Percentiles rank a stretch among this genome's conserved stretches.
Evolutionary conservation across 768 basidiomycete species (phyloP).

Genomic region (Cystobasidium tubakii): DNA sequence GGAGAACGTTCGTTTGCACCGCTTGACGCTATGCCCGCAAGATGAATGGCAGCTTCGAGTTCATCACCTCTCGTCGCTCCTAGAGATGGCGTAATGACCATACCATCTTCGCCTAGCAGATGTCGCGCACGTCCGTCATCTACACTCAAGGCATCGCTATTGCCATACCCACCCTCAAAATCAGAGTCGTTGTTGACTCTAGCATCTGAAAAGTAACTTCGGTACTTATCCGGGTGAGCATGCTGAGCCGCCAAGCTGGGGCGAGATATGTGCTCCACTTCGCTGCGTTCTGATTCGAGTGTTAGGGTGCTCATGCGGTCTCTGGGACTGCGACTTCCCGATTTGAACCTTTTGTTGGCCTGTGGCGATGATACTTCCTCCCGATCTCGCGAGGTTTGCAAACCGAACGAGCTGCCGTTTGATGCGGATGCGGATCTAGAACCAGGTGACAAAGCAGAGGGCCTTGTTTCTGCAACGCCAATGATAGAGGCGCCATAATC

Average conservation of each 20-base stretch:
- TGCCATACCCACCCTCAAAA: neutral
- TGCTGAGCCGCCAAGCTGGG: neutral
- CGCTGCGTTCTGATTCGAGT: neutral
- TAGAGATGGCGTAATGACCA: neutral
- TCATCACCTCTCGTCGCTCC: neutral
- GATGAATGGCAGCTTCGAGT: slow-evolving; percentile 10
- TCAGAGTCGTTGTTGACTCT: neutral
- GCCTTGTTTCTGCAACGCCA: too few species aligned
- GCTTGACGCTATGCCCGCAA: neutral
- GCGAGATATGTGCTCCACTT: neutral
- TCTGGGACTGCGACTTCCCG: neutral
- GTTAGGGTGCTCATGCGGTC: neutral
- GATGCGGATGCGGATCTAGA: neutral
- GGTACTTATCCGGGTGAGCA: neutral
- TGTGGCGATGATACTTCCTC: neutral
- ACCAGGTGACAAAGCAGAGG: too few species aligned
- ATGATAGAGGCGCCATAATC: too few species aligned
- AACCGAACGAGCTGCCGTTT: neutral
- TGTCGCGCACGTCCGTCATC: neutral
- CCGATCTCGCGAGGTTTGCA: neutral
- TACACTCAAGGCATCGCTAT: neutral
- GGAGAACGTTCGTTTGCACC: neutral
- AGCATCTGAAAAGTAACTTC: neutral
- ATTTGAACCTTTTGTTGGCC: neutral
- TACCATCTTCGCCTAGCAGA: neutral